phyloP scores from a whole-genome alignment of 1,139 yeast genomes.

The Candida mesenterica region DNA sequence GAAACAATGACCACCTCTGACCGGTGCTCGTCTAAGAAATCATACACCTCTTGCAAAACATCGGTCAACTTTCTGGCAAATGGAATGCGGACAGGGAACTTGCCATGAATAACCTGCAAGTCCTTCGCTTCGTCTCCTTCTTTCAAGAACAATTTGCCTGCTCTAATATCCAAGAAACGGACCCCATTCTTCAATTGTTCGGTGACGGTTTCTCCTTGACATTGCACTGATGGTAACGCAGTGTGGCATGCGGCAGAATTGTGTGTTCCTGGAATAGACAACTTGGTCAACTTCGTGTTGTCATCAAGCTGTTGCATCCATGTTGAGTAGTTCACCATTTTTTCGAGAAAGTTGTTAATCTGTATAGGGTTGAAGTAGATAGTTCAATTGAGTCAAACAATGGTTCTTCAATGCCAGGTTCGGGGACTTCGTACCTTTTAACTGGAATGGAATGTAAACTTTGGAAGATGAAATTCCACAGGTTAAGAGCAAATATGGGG shows the following conservation, averaged over 20 bases:
- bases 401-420: no score
- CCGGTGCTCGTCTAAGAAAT: conserved; percentile 50
- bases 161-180: conserved; percentile 68
- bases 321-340: conserved; percentile 41
- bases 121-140: conserved; percentile 51
- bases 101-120: conserved; percentile 71
- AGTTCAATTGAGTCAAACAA: background rate
- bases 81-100: conserved; percentile 68
- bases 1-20: conserved; percentile 69
- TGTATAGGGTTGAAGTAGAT: no score
- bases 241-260: conserved; percentile 73
- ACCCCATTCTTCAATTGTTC: conserved; percentile 72
- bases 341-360: conserved; percentile 9
- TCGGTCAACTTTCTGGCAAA: conserved; percentile 52
- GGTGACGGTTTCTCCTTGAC: conserved; percentile 63
- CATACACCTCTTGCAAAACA: conserved; percentile 56
- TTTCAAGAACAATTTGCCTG: conserved; percentile 56
- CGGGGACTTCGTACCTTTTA: no score
- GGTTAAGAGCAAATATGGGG: no score
- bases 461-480: no score
- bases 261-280: conserved; percentile 80
- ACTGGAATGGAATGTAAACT: no score
- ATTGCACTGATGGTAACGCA: conserved; percentile 77
- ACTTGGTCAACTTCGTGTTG: conserved; percentile 47
- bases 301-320: conserved; percentile 62